These are phyloP conservation scores for Scleroderma citrinum DNA, from an alignment of 768 basidiomycete genomes.

Conservation along the genomic window DNA sequence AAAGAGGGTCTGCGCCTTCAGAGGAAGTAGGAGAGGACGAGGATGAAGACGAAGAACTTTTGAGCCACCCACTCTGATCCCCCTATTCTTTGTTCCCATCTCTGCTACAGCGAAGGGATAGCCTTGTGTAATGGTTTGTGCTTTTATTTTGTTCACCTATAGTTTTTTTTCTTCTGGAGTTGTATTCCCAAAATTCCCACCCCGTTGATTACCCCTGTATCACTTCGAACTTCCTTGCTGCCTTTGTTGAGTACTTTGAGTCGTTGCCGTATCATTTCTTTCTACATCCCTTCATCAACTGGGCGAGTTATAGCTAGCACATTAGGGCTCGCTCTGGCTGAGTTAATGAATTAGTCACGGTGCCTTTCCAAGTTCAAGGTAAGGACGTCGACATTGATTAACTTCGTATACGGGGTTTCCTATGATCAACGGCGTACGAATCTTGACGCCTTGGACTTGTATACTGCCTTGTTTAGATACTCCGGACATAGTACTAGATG, in stretches of 20 bases:
- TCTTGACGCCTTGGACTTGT: too few species aligned
- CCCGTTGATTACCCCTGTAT: not conserved
- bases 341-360: too few species aligned
- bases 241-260: not conserved
- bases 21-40: conserved; percentile 6
- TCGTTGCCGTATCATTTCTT: too few species aligned
- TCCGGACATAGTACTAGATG: too few species aligned
- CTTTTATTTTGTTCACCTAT: not conserved
- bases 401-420: too few species aligned
- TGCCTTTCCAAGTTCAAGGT: too few species aligned
- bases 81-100: not conserved
- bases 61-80: not conserved
- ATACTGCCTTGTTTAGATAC: too few species aligned
- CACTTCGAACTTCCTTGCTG: not conserved
- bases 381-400: too few species aligned
- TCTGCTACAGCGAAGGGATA: not conserved
- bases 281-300: too few species aligned
- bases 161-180: not conserved
- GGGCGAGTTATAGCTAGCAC: too few species aligned
- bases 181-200: not conserved
- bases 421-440: too few species aligned
- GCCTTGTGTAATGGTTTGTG: not conserved
- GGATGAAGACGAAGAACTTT: conserved; percentile 12
- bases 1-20: not conserved
- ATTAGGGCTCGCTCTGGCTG: too few species aligned